Percentiles rank a stretch among this genome's conserved stretches.
Evolutionary conservation across 1,284 basidiomycete genomes (phyloP).

Genomic region (Amylostereum areolatum): DNA sequence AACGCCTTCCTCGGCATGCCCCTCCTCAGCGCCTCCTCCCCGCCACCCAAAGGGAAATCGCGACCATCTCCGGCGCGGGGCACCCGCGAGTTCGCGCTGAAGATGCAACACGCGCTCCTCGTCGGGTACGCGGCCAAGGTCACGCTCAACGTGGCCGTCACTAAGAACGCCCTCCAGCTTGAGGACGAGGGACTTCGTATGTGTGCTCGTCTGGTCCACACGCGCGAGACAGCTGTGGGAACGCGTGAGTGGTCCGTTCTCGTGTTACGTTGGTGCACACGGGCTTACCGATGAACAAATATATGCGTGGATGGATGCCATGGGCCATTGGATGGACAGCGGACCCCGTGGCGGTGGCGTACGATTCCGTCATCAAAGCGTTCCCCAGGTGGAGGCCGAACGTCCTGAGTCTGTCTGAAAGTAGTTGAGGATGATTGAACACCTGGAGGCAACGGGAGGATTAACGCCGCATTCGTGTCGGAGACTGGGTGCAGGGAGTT

Average conservation of each 20-base stretch:
- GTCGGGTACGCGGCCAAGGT: slow-evolving; percentile 30
- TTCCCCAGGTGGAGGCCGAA: not conserved
- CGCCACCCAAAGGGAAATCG: slow-evolving; percentile 29
- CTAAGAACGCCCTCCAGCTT: slow-evolving; percentile 28
- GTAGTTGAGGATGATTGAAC: not conserved
- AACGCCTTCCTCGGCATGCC: slow-evolving; percentile 34
- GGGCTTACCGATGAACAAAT: not conserved
- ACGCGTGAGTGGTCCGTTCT: not conserved
- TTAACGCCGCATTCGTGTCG: not conserved
- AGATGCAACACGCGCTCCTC: slow-evolving; percentile 6
- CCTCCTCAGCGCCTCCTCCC: slow-evolving; percentile 28
- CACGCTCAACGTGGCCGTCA: slow-evolving; percentile 31
- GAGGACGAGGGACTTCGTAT: not conserved
- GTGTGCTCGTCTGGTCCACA: not conserved
- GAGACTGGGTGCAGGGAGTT: not conserved
- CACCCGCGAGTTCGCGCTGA: slow-evolving; percentile 21
- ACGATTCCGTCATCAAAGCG: not conserved
- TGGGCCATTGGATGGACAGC: not conserved
- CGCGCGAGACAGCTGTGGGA: not conserved
- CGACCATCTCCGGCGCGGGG: slow-evolving; percentile 26
- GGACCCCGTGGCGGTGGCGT: not conserved
- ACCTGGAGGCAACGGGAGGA: not conserved
- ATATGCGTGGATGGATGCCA: too few species aligned
- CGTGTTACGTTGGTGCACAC: too few species aligned
- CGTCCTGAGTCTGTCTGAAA: not conserved